Evolutionary conservation across 768 basidiomycete species (phyloP).

Genomic region (Termitomyces sp.): DNA sequence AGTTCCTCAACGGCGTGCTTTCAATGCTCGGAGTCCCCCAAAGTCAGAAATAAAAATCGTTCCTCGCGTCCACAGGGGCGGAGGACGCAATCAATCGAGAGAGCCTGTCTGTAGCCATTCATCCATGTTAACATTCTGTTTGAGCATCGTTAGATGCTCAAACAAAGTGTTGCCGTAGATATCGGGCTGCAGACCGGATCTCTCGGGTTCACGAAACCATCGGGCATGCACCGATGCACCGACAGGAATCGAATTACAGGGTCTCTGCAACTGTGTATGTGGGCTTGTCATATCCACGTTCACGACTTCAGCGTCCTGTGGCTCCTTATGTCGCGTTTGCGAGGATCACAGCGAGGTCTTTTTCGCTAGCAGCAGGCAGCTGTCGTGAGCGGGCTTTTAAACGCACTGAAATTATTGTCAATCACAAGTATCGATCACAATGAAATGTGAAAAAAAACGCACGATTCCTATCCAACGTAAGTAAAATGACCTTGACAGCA

Average conservation of each 20-base stretch:
- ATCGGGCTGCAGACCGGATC: background rate
- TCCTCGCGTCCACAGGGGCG: background rate
- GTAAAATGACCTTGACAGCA: slow-evolving; percentile 78
- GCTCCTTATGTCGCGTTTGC: slow-evolving; percentile 12
- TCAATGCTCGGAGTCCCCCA: background rate
- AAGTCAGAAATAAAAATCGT: background rate
- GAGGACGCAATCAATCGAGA: background rate
- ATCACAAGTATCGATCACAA: background rate
- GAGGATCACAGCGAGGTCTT: slow-evolving; percentile 73
- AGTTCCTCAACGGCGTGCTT: background rate
- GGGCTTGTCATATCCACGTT: background rate
- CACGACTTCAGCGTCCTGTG: background rate
- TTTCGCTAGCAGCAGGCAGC: slow-evolving; percentile 80
- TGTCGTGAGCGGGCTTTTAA: slow-evolving; percentile 86
- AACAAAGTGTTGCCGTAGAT: background rate
- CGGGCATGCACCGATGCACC: background rate
- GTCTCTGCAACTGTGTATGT: background rate
- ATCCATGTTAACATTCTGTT: background rate
- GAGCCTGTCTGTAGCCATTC: background rate
- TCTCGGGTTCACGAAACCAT: background rate
- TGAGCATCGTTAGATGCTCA: background rate
- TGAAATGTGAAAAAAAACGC: slow-evolving; percentile 26
- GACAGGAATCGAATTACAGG: background rate
- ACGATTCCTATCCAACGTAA: slow-evolving; percentile 92
- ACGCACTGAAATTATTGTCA: slow-evolving; percentile 50